A percentile compares a stretch with the other conserved stretches of the same genome.
Evolutionary conservation across 805 yeast genomes (phyloP).

Genomic region (Myxozyma geophila): DNA sequence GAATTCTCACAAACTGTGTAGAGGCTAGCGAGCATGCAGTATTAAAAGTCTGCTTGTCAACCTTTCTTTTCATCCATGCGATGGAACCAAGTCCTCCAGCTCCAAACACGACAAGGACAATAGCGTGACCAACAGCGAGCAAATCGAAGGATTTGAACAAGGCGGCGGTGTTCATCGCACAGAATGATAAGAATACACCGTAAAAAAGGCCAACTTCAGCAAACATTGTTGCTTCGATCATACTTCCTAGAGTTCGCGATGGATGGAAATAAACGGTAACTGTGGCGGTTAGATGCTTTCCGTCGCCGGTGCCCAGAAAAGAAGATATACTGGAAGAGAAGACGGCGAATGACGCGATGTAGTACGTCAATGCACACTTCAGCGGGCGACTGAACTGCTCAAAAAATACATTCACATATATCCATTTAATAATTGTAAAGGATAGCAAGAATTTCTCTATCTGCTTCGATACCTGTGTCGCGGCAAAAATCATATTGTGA

Average conservation of each 20-base stretch:
- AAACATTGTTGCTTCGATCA: constrained; percentile 73
- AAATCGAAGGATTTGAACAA: constrained; percentile 52
- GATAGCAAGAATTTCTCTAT: constrained; percentile 1
- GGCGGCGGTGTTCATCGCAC: constrained; percentile 59
- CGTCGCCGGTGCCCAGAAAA: constrained; percentile 66
- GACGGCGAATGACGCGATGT: constrained; percentile 75
- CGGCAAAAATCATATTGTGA: background rate
- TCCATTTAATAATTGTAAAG: constrained; percentile 15
- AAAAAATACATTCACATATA: constrained; percentile 19
- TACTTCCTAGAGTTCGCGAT: constrained; percentile 74
- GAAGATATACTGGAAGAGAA: constrained; percentile 53
- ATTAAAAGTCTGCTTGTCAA: constrained; percentile 70
- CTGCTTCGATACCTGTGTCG: background rate
- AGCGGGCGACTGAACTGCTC: constrained; percentile 39
- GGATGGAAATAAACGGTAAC: constrained; percentile 89
- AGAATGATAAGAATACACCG: constrained; percentile 58
- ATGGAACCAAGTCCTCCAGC: constrained; percentile 65
- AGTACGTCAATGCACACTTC: constrained; percentile 73
- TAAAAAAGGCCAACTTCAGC: constrained; percentile 60
- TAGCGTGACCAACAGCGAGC: constrained; percentile 45
- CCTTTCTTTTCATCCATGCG: constrained; percentile 69
- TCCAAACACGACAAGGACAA: constrained; percentile 58
- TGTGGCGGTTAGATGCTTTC: constrained; percentile 82
- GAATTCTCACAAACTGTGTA: constrained; percentile 68
- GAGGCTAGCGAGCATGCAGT: constrained; percentile 82